Evolutionary conservation across 1,139 yeast genomes (phyloP).

Genomic region (Pichia sp.): DNA sequence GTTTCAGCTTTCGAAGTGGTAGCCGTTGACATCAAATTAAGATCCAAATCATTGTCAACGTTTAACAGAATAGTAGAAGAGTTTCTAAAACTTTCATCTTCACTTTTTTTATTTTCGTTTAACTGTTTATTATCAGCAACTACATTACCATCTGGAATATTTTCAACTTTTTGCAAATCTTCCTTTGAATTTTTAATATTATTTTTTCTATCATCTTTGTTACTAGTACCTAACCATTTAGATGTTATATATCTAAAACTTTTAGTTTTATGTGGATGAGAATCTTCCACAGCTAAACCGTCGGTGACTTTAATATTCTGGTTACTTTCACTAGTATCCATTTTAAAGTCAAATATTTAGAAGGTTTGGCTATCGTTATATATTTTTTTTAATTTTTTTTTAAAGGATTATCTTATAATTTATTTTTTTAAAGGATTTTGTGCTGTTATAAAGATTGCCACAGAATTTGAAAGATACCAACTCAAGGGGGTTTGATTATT

Average conservation of each 20-base stretch:
- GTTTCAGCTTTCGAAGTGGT: not conserved
- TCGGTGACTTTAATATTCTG: constrained; percentile 1
- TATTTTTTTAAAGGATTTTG: not conserved
- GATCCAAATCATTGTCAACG: not conserved
- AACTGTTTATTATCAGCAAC: too few relatives aligned
- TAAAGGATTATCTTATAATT: not conserved
- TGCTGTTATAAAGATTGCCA: not conserved
- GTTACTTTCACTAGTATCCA: not conserved
- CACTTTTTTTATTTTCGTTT: not conserved
- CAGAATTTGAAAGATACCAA: not conserved
- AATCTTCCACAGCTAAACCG: constrained; percentile 1
- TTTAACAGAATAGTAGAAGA: not conserved
- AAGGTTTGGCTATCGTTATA: not conserved
- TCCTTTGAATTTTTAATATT: not conserved
- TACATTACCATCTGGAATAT: not conserved
- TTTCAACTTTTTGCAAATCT: not conserved
- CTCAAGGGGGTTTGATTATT: not conserved
- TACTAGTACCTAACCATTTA: constrained; percentile 9
- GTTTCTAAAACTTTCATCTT: not conserved
- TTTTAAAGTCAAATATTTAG: not conserved
- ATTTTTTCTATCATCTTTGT: constrained; percentile 5
- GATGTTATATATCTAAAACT: constrained; percentile 11
- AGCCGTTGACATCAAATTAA: not conserved
- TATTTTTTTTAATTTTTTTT: not conserved
- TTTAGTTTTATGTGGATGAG: constrained; percentile 2